Conservation (phyloP, 108 stramenopile genomes). For the Parmales sp. region DNA sequence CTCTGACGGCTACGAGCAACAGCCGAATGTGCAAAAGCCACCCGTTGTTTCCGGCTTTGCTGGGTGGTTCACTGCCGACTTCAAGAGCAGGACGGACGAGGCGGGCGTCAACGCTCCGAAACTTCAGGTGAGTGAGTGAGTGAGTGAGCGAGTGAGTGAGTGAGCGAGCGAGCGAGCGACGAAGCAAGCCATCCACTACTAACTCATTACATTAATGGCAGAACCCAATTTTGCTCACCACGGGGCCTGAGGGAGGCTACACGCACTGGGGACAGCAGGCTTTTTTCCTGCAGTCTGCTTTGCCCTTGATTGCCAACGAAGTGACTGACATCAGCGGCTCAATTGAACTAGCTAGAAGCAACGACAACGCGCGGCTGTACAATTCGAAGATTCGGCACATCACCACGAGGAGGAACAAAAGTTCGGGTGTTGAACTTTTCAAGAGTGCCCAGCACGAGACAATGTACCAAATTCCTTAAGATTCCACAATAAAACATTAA, state of each 20-base stretch:
- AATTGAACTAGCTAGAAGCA: slow-evolving; percentile 71
- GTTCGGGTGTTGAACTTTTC: background rate
- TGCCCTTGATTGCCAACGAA: slow-evolving; percentile 57
- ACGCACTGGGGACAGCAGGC: slow-evolving; percentile 99
- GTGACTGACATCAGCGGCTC: slow-evolving; percentile 56
- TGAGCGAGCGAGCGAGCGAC: no score
- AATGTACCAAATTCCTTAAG: slow-evolving; percentile 6
- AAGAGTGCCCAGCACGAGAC: background rate
- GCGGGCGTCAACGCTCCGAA: slow-evolving; percentile 54
- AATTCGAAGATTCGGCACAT: slow-evolving; percentile 29
- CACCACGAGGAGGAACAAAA: background rate
- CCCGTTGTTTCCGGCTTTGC: slow-evolving; percentile 72
- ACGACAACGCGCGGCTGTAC: slow-evolving; percentile 82
- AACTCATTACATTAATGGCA: background rate
- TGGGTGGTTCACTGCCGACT: slow-evolving; percentile 95
- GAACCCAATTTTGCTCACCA: slow-evolving; percentile 72
- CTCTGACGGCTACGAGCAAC: no score
- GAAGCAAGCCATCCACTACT: no score
- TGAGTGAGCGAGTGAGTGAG: no score
- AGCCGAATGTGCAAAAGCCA: no score
- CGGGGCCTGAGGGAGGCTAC: slow-evolving; percentile 74
- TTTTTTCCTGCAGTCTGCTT: slow-evolving; percentile 62
- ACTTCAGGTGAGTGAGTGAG: no score
- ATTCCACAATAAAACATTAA: no score
- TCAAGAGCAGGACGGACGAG: slow-evolving; percentile 65